These are phyloP conservation scores for Adansonia gregorii DNA, from an alignment of 441 rosid genomes.

Conservation along the genomic window DNA sequence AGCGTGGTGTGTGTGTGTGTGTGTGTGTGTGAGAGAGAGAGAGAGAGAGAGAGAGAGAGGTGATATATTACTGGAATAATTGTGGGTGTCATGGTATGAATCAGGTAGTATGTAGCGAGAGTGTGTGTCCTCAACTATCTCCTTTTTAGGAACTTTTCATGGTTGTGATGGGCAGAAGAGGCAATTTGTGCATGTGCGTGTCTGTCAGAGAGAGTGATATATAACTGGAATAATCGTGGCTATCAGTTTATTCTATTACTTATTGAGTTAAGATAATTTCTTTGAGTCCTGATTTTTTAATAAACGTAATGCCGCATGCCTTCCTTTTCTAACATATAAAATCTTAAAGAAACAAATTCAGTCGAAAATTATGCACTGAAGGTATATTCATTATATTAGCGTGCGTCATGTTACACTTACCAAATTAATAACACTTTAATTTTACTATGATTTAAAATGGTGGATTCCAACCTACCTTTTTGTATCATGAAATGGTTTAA, in stretches of 20 bases:
- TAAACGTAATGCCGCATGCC: not conserved
- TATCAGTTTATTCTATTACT: not conserved
- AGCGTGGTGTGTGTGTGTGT: no score
- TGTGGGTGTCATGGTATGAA: not conserved
- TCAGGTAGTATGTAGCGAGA: not conserved
- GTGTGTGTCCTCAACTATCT: not conserved
- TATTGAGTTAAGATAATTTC: not conserved
- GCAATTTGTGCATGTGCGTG: not conserved
- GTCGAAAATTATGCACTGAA: not conserved
- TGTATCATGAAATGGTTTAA: not conserved
- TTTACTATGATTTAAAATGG: not conserved
- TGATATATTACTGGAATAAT: not conserved
- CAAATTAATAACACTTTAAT: not conserved
- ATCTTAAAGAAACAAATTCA: not conserved
- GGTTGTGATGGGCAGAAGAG: not conserved
- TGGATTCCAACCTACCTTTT: not conserved
- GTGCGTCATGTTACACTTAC: not conserved
- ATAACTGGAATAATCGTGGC: not conserved
- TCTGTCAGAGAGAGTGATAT: not conserved
- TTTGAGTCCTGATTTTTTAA: not conserved
- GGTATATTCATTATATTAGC: not conserved
- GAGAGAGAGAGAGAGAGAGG: not conserved
- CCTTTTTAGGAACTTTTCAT: not conserved
- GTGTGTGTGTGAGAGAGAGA: not conserved
- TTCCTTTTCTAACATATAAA: not conserved